Base-by-base conservation (phyloP, 2,329 filamentous ascomycete species). In the Aspergillus luchuensis region DNA sequence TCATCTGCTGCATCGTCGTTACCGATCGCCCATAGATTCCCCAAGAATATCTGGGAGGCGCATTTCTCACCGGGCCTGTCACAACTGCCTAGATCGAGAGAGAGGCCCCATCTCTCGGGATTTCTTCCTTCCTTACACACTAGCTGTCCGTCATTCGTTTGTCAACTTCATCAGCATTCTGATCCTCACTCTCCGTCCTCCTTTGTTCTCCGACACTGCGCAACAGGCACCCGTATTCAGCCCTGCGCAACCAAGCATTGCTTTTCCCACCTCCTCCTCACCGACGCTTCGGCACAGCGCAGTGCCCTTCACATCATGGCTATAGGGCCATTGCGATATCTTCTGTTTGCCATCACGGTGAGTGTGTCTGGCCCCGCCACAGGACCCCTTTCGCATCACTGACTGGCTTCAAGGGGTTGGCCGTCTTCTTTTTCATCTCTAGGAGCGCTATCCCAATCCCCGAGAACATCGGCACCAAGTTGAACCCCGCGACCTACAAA, bases 351-450 rank as follows among this genome's bases (percentile, higher is more conserved):
- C 17, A 19, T 56, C 39, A 56, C 53, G 28, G 53, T 56, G n/a
- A 45, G 53, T 56, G 7, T n/a, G 19, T 8, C n/a, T 33, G 23
- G 2, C 6, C 6, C 19, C n/a, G 17, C 5, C 8, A 3, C 8
- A 3, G 19, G 10, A 13, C 11, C 19, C 11, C 43, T 23, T 25
- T 4, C 53, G 25, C 19, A 43, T 28, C 8, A 47, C 56, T 56
- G n/a, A 33, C 41, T 38, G 57, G 15, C 23, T 15, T 39, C 13
- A 62, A 86, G 84, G 80, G 87, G 59, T 78, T 96, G 65, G 82
- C 87, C 64, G 82, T 96, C 64, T 85, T 97, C 75, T 95, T 94
- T 80, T 92, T 94, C 79, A 86, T 96, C 72, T 90, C 91, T 65
- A 85, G 82, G 51, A 89, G 82, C 64, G 86, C 82, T 8, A 68